Base-by-base conservation (phyloP, 108 stramenopile species). In the Cyclotella atomus region DNA sequence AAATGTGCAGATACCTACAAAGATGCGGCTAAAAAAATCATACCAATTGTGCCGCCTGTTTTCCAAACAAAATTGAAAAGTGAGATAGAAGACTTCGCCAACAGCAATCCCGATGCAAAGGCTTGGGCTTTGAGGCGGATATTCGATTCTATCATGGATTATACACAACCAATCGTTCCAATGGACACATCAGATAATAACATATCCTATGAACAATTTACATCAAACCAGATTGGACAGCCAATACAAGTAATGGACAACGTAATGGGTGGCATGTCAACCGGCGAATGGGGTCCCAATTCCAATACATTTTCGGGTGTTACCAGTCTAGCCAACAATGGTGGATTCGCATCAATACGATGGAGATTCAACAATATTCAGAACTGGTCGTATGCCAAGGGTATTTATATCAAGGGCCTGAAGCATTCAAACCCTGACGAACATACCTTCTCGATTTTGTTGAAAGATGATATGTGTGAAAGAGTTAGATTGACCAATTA, bases 191-290 rank as follows among this genome's bases (percentile, higher is more conserved):
- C 19, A 25, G 19, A 38, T 8, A 20, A 41, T 27, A 60, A 60
- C 0, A 44, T 70, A 33, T 53, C 53, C 25, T 63, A 77, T 25
- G 79, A 85, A 33, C 73, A 68, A 25, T 85, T 83, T 53, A 76
- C 82, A 5, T 23, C 43, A 3, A 23, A 30, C n/a, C 73, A 76
- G 50, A 20, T 85, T 9, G 79, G 79, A n/a, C 28, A 68, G 19
- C 85, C 85, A n/a, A 41, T 75, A 15, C 46, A 53, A 21, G 66
- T 85, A 23, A 83, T 81, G 68, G 85, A 85, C 59, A 83, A 76
- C 55, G 85, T 85, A 23, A 85, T 85, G 85, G 85, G 85, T 5
- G 85, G 85, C 0, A 45, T 76, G 25, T 85, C 85, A 8, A 35
- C 25, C 27, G 85, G 85, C 32, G 2, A n/a, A 5, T 85, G 83